A percentile compares a stretch with the other conserved stretches of the same genome.
Conservation (phyloP, 2,329 filamentous ascomycete species). For the Helicocarpus griseus region DNA sequence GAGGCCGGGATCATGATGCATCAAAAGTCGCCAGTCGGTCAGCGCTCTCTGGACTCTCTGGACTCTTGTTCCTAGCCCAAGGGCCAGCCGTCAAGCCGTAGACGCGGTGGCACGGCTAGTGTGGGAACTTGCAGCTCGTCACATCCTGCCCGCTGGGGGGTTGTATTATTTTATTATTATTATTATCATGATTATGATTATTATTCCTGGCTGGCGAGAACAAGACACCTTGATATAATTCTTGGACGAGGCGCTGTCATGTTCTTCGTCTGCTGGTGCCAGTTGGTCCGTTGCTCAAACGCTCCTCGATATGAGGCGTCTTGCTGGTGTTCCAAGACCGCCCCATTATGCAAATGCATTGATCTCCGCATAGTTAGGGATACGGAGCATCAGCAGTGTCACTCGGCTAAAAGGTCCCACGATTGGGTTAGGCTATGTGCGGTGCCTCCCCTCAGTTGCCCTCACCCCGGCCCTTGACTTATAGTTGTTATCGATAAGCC, state of each 20-base stretch:
- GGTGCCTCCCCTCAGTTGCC: too few relatives aligned
- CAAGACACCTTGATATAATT: neutral
- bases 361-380: neutral
- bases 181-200: too few relatives aligned
- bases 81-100: neutral
- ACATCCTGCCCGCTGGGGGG: neutral
- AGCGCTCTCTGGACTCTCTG: neutral
- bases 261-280: too few relatives aligned
- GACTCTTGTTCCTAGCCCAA: neutral
- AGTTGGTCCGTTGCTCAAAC: neutral
- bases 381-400: neutral
- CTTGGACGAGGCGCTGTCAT: too few relatives aligned
- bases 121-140: constrained; percentile 7
- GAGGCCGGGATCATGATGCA: neutral
- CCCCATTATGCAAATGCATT: neutral
- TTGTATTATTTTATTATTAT: too few relatives aligned
- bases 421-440: neutral
- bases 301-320: neutral
- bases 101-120: constrained; percentile 5
- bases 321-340: neutral
- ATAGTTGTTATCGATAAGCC: neutral
- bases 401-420: neutral
- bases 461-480: neutral
- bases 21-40: neutral
- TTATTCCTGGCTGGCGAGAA: neutral